phyloP scores from a whole-genome alignment of 1,139 yeast genomes.

The Candida gigantensis region DNA sequence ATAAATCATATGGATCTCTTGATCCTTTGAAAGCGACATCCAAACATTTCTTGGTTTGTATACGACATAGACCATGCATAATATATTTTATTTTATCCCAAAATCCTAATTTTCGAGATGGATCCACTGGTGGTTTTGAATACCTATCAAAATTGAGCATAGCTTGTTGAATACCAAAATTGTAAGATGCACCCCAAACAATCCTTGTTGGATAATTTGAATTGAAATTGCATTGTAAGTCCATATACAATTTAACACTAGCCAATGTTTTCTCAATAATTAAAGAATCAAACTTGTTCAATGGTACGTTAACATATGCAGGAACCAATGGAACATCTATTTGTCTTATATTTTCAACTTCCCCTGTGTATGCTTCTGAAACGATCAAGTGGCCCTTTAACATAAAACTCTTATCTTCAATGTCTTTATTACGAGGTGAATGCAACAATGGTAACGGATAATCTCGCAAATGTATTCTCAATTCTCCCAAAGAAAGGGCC shows the following conservation, averaged over 20 bases:
- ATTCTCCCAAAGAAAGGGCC: conserved; percentile 49
- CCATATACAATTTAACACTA: conserved; percentile 71
- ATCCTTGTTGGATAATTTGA: conserved; percentile 65
- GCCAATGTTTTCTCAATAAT: conserved; percentile 77
- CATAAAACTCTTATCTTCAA: conserved; percentile 20
- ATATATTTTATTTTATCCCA: conserved; percentile 58
- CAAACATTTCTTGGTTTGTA: conserved; percentile 40
- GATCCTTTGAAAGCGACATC: conserved; percentile 56
- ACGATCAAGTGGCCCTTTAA: conserved; percentile 51
- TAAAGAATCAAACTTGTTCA: conserved; percentile 48
- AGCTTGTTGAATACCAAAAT: conserved; percentile 80
- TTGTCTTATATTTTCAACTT: conserved; percentile 53
- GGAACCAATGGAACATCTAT: conserved; percentile 62
- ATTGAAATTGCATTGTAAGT: conserved; percentile 54
- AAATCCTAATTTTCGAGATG: conserved; percentile 53
- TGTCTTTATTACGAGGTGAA: conserved; percentile 29
- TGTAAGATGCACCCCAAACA: conserved; percentile 85
- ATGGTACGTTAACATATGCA: conserved; percentile 21
- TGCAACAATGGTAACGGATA: conserved; percentile 64
- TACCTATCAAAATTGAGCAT: conserved; percentile 82
- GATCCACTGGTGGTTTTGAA: conserved; percentile 79
- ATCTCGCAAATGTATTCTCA: conserved; percentile 61
- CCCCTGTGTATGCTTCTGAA: conserved; percentile 44
- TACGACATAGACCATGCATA: conserved; percentile 48
- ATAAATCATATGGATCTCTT: conserved; percentile 45